phyloP scores from a whole-genome alignment of 1,139 yeast species.

The Candida pseudocylindracea region DNA sequence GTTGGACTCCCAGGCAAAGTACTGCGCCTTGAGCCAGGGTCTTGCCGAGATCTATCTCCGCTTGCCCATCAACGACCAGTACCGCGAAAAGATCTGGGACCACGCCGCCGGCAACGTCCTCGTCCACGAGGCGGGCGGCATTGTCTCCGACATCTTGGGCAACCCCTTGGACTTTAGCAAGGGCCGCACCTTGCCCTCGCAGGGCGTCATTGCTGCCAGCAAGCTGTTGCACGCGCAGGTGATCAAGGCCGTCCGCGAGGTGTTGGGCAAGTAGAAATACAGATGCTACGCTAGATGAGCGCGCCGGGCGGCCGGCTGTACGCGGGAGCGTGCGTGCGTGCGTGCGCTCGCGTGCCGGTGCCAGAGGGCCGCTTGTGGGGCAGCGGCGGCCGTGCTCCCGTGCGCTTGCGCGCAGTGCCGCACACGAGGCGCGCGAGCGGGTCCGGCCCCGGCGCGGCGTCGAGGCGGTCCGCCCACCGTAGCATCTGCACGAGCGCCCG shows the following conservation, averaged over 20 bases:
- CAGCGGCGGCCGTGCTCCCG: too few species aligned
- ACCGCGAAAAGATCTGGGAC: conserved; percentile 95
- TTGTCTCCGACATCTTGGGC: conserved; percentile 69
- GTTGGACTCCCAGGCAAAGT: conserved; percentile 90
- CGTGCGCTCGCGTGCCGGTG: too few species aligned
- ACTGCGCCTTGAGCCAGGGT: conserved; percentile 78
- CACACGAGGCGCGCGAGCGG: too few species aligned
- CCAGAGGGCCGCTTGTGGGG: too few species aligned
- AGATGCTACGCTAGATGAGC: too few species aligned
- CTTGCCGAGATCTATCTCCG: conserved; percentile 84
- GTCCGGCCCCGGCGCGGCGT: too few species aligned
- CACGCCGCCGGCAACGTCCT: conserved; percentile 91
- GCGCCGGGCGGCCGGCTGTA: too few species aligned
- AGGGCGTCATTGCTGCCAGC: conserved; percentile 87
- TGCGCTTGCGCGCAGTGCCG: too few species aligned
- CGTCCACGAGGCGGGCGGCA: conserved; percentile 79
- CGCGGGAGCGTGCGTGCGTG: too few species aligned
- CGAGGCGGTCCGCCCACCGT: too few species aligned
- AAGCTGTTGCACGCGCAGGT: conserved; percentile 37
- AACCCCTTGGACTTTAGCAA: conserved; percentile 57
- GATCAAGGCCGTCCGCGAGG: conserved; percentile 28
- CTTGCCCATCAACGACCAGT: conserved; percentile 52
- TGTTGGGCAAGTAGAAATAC: conserved; percentile 3
- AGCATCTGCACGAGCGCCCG: too few species aligned
- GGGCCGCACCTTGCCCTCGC: conserved; percentile 61